Percentiles rank a stretch among this genome's conserved stretches.
phyloP scores from a whole-genome alignment of 1,284 basidiomycete species.

The Cryptococcus jaspeensis region DNA sequence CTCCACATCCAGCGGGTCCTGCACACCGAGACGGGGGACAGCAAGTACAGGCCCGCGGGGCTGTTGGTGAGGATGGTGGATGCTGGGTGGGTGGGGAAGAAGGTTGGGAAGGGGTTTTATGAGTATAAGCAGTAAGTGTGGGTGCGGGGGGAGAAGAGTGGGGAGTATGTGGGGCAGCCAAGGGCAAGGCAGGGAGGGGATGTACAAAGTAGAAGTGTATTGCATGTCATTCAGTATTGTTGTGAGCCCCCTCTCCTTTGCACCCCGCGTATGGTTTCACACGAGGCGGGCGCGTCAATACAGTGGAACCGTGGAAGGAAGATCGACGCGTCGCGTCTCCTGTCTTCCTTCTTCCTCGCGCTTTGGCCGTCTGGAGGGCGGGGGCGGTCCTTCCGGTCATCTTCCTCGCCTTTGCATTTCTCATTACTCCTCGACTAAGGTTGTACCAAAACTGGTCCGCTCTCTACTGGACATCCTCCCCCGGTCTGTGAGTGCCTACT shows the following conservation, averaged over 20 bases:
- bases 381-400: too few species aligned
- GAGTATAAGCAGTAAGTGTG: slow-evolving; percentile 53
- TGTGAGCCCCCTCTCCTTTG: background rate
- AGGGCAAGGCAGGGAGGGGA: too few species aligned
- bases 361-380: too few species aligned
- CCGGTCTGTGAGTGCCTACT: too few species aligned
- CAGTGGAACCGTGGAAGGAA: too few species aligned
- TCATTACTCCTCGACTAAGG: too few species aligned
- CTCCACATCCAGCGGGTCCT: slow-evolving; percentile 86
- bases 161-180: background rate
- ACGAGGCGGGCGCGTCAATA: background rate
- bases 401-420: too few species aligned
- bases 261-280: background rate
- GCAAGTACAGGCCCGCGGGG: slow-evolving; percentile 93
- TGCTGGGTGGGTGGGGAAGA: slow-evolving; percentile 91
- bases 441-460: too few species aligned
- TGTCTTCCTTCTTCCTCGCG: too few species aligned
- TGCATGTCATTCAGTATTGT: background rate
- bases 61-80: slow-evolving; percentile 94
- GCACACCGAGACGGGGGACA: slow-evolving; percentile 83
- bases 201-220: background rate
- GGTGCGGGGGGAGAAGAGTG: background rate
- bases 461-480: too few species aligned
- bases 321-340: too few species aligned
- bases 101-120: slow-evolving; percentile 72